These are phyloP conservation scores for Blastocladiella britannica DNA, from an alignment of 192 early-diverging fungal species.

Conservation along the genomic window DNA sequence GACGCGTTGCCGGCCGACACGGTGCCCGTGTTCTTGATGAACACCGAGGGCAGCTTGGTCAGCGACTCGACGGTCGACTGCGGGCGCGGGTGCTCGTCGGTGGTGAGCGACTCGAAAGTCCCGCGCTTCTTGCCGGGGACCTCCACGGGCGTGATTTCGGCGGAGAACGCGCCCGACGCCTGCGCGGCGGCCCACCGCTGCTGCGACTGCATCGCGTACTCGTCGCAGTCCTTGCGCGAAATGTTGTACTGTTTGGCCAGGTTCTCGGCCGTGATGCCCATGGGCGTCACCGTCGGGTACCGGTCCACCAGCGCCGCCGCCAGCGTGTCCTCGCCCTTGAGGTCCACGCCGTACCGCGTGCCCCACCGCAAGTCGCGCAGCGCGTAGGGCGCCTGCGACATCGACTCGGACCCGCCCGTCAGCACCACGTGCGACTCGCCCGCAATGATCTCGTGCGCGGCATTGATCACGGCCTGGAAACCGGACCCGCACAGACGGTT, in stretches of 20 bases:
- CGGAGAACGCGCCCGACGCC: slow-evolving; percentile 48
- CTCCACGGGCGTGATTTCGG: slow-evolving; percentile 66
- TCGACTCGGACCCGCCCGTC: slow-evolving; percentile 80
- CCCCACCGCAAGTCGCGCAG: slow-evolving; percentile 64
- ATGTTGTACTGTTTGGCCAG: slow-evolving; percentile 66
- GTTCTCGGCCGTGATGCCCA: slow-evolving; percentile 92
- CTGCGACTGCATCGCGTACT: slow-evolving; percentile 61
- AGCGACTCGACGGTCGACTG: slow-evolving; percentile 58
- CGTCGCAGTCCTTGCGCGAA: slow-evolving; percentile 62
- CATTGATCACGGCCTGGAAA: slow-evolving; percentile 84
- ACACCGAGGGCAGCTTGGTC: slow-evolving; percentile 60
- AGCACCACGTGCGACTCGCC: slow-evolving; percentile 70
- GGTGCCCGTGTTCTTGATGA: slow-evolving; percentile 65
- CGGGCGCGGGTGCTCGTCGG: slow-evolving; percentile 84
- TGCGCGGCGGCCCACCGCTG: slow-evolving; percentile 70
- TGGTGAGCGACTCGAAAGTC: slow-evolving; percentile 36
- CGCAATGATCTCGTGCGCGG: slow-evolving; percentile 70
- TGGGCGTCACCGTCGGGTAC: slow-evolving; percentile 57
- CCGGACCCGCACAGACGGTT: slow-evolving; percentile 94
- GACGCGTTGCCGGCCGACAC: slow-evolving; percentile 91
- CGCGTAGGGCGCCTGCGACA: slow-evolving; percentile 80
- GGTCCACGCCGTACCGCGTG: slow-evolving; percentile 66
- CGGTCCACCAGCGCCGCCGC: slow-evolving; percentile 67
- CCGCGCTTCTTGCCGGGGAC: slow-evolving; percentile 51
- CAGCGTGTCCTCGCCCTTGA: slow-evolving; percentile 75